Evolutionary conservation across 257 asterid genomes (phyloP).

Genomic region (Rubia yunnanensis): DNA sequence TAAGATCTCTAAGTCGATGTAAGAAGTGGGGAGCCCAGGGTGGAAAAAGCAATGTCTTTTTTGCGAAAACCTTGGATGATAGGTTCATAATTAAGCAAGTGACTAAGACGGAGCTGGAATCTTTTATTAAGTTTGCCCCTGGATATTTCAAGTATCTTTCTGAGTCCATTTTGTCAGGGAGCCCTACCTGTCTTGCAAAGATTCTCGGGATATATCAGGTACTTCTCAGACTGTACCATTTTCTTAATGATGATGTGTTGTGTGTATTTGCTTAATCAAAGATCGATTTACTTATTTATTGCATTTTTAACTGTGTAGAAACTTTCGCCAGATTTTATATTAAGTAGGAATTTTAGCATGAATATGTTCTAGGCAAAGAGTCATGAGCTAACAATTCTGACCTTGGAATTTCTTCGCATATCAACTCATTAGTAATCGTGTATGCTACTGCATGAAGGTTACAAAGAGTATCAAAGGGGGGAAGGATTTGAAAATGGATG

Average conservation of each 20-base stretch:
- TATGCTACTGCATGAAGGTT: conserved; percentile 41
- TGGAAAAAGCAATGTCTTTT: conserved; percentile 94
- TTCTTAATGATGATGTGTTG: background rate
- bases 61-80: conserved; percentile 90
- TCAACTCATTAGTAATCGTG: conserved; percentile 14
- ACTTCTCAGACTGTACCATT: conserved; percentile 11
- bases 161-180: conserved; percentile 55
- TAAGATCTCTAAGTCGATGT: conserved; percentile 84
- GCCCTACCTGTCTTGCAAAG: conserved; percentile 94
- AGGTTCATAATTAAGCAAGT: conserved; percentile 92
- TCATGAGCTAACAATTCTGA: background rate
- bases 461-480: conserved; percentile 81
- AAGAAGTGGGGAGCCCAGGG: conserved; percentile 99
- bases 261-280: background rate
- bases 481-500: conserved; percentile 85
- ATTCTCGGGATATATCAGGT: conserved; percentile 97
- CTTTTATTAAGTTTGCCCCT: conserved; percentile 90
- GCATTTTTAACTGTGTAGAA: too few relatives aligned
- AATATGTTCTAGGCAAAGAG: background rate
- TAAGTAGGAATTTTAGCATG: background rate
- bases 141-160: conserved; percentile 76
- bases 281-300: too few relatives aligned
- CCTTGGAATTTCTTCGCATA: background rate
- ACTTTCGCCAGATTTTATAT: too few relatives aligned
- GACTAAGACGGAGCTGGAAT: conserved; percentile 94